Base-by-base conservation (phyloP, 1,284 basidiomycete species). In the Pseudozyma pruni region DNA sequence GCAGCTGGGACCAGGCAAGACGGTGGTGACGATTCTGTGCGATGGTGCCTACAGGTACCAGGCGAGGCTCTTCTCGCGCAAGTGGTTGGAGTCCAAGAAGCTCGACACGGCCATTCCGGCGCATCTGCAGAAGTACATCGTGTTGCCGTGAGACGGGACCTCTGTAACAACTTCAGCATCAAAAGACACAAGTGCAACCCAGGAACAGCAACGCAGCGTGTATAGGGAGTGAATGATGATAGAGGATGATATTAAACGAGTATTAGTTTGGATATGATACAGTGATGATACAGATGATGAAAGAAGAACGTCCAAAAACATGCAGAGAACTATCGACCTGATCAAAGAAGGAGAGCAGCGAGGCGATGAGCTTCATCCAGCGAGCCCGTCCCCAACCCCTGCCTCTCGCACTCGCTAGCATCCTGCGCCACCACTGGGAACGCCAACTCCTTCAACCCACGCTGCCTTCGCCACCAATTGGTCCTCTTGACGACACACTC, bases 1-100 rank as follows among this genome's bases (percentile, higher is more conserved):
- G 79, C 89, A 89, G 79, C 86, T 98, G 13, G 94, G 93, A 22
- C 84, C 80, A 84, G 92, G 93, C 31, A 91, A 76, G 55, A 93
- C 87, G 10, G 86, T 98, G 37, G 94, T 90, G 6, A 98, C 96
- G 3, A 88, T 98, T 53, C 84, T 98, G 34, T 93, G 91, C 82
- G 95, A 98, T 81, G 94, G 94, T 22, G 95, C 95, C 34, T 95
- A 97, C 81, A 87, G 95, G 77, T 98, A 98, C 82, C 96, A 98
- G 85, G 93, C 91, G 58, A 87, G 96, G 11, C 85, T 98, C 40
- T 98, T 98, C 85, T 96, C 93, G n/a, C 91, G 91, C 82, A 88
- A 89, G 75, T 99, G 96, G 96, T 85, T 99, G 54, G 86, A 90
- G 82, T 86, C 87, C 46, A 98, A 98, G 83, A 89, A 87, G 1